phyloP scores from a whole-genome alignment of 1,284 basidiomycete genomes.

The Cutaneotrichosporon spelunceum region DNA sequence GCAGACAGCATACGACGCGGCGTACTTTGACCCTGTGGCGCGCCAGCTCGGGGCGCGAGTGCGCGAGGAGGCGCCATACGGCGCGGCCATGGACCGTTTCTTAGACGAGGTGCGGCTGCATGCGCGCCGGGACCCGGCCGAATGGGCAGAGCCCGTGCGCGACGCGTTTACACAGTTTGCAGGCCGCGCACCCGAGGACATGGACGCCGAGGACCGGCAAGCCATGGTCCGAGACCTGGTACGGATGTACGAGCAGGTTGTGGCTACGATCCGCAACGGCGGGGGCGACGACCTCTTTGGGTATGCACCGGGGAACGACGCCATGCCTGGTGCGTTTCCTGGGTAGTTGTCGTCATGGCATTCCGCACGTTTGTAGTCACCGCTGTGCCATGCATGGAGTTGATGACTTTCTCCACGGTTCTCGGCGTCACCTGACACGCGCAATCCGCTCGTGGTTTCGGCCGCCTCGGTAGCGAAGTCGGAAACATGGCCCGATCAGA shows the following conservation, averaged over 20 bases:
- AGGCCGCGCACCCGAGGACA: conserved; percentile 14
- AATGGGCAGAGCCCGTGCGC: conserved; percentile 20
- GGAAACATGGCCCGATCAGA: neutral
- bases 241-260: conserved; percentile 22
- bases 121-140: conserved; percentile 12
- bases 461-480: neutral
- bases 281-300: conserved; percentile 15
- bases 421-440: neutral
- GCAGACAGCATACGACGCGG: conserved; percentile 62
- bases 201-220: conserved; percentile 18
- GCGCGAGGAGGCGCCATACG: conserved; percentile 7
- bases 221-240: conserved; percentile 18
- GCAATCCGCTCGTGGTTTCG: neutral
- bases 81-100: conserved; percentile 19
- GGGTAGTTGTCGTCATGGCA: neutral
- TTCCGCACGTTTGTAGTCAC: neutral
- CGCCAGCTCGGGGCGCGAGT: conserved; percentile 19
- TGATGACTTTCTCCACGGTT: neutral
- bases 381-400: neutral
- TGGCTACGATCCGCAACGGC: conserved; percentile 13
- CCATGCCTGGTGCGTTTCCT: conserved; percentile 23
- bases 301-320: conserved; percentile 8
- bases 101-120: conserved; percentile 20
- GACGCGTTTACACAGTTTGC: conserved; percentile 21
- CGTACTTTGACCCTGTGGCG: conserved; percentile 59